Percentiles rank a stretch among this genome's conserved stretches.
phyloP scores from a whole-genome alignment of 441 rosid species.

The Corymbia citriodora region DNA sequence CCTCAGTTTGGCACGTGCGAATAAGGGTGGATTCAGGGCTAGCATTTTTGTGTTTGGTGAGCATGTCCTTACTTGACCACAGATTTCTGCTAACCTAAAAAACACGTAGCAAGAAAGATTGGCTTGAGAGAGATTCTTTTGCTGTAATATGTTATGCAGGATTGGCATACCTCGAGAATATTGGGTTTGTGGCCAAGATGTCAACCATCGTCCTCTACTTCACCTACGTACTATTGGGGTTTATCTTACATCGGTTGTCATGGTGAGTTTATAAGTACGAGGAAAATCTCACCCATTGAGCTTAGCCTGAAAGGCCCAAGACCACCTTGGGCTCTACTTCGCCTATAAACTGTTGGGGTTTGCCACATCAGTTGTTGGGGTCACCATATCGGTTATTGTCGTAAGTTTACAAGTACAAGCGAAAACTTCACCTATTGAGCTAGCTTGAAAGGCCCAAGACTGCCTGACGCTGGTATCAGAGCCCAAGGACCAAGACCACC shows the following conservation, averaged over 20 bases:
- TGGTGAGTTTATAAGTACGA: too few species aligned
- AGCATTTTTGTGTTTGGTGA: constrained; percentile 33
- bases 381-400: too few species aligned
- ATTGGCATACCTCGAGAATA: constrained; percentile 26
- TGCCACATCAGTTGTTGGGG: too few species aligned
- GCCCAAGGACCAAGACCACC: too few species aligned
- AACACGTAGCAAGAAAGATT: not conserved
- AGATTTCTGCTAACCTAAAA: not conserved
- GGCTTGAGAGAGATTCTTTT: not conserved
- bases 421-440: too few species aligned
- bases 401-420: too few species aligned
- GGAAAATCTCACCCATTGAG: too few species aligned
- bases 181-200: constrained; percentile 53
- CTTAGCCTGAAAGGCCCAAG: too few species aligned
- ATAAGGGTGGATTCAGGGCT: constrained; percentile 46
- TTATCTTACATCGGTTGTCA: constrained; percentile 3
- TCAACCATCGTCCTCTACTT: constrained; percentile 43
- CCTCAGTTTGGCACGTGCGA: not conserved
- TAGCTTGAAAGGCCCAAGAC: too few species aligned
- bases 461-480: too few species aligned
- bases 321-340: too few species aligned
- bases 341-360: too few species aligned
- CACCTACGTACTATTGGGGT: constrained; percentile 14
- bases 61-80: not conserved
- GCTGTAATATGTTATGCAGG: not conserved